These are phyloP conservation scores for Globisporangium nagaii DNA, from an alignment of 352 stramenopile species.

Conservation along the genomic window DNA sequence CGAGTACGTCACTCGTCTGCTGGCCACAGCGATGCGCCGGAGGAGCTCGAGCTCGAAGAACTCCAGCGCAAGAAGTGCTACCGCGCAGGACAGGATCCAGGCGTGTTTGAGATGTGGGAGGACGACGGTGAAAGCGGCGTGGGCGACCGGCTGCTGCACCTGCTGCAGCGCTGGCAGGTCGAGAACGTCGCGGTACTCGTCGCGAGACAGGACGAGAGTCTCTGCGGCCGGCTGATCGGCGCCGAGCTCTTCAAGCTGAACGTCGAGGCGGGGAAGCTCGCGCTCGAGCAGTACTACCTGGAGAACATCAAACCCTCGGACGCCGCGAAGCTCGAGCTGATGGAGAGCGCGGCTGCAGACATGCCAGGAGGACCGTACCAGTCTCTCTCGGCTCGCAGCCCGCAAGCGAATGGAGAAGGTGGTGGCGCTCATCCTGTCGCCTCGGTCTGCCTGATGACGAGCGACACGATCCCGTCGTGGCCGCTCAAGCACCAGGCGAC, in stretches of 20 bases:
- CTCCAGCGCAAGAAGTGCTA: conserved; percentile 3
- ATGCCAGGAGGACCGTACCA: conserved; percentile 11
- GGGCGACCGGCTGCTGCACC: conserved; percentile 67
- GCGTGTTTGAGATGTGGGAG: conserved; percentile 43
- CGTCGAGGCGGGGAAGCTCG: conserved; percentile 64
- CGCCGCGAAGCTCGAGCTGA: conserved; percentile 43
- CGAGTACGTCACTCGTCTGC: conserved; percentile 19
- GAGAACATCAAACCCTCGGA: conserved; percentile 38
- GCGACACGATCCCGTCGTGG: conserved; percentile 50
- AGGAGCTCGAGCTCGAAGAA: conserved; percentile 1
- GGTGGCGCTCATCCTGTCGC: background rate
- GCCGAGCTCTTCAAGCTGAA: conserved; percentile 63
- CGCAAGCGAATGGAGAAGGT: background rate
- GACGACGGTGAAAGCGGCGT: conserved; percentile 49
- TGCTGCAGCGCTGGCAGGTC: conserved; percentile 82
- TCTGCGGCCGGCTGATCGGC: conserved; percentile 57
- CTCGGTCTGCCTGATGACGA: conserved; percentile 49
- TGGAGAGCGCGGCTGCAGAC: conserved; percentile 7
- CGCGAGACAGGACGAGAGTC: conserved; percentile 51
- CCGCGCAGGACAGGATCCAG: conserved; percentile 13
- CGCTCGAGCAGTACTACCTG: conserved; percentile 71
- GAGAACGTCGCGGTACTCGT: conserved; percentile 68
- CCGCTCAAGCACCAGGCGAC: conserved; percentile 49
- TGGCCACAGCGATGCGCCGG: background rate
- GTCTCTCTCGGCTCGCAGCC: background rate